A percentile compares a stretch with the other conserved stretches of the same genome.
These are phyloP conservation scores for Sordaria brevicollis DNA, from an alignment of 495 filamentous ascomycete species.

Conservation along the genomic window DNA sequence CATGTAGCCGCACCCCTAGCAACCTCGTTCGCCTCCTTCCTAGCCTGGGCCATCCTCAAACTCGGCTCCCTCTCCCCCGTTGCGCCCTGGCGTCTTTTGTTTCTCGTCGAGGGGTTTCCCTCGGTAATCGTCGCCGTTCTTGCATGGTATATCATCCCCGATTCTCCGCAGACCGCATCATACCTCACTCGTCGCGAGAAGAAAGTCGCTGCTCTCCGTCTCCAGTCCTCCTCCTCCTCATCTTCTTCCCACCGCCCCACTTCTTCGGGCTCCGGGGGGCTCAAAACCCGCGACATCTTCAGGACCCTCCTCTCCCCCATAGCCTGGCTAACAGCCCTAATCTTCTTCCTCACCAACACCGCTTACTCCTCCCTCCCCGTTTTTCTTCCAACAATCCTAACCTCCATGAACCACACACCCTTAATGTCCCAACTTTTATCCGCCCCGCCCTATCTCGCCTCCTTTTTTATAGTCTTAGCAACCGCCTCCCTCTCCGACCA, in stretches of 20 bases:
- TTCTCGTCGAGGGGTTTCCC: constrained; percentile 80
- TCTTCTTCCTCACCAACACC: constrained; percentile 48
- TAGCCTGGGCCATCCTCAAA: constrained; percentile 74
- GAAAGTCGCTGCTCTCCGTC: constrained; percentile 57
- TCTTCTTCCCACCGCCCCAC: constrained; percentile 37
- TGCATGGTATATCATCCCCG: constrained; percentile 65
- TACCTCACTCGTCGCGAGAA: constrained; percentile 70
- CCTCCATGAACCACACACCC: constrained; percentile 62
- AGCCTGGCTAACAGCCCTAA: constrained; percentile 55
- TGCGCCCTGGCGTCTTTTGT: constrained; percentile 74
- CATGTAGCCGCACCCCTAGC: constrained; percentile 61
- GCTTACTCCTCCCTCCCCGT: constrained; percentile 76
- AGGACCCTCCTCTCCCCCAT: constrained; percentile 47
- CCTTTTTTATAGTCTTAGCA: constrained; percentile 61
- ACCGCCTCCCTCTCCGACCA: constrained; percentile 62
- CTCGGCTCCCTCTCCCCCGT: constrained; percentile 46
- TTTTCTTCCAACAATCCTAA: constrained; percentile 74
- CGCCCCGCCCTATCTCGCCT: constrained; percentile 67
- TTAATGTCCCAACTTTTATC: constrained; percentile 67
- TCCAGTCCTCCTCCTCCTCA: constrained; percentile 30
- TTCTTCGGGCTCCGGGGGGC: constrained; percentile 38
- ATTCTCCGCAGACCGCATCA: constrained; percentile 52
- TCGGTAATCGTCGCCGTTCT: constrained; percentile 56
- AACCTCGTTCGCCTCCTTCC: constrained; percentile 70
- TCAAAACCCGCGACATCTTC: constrained; percentile 27